Evolutionary conservation across 345 rosid species (phyloP).

Genomic region (Camelina neglecta): DNA sequence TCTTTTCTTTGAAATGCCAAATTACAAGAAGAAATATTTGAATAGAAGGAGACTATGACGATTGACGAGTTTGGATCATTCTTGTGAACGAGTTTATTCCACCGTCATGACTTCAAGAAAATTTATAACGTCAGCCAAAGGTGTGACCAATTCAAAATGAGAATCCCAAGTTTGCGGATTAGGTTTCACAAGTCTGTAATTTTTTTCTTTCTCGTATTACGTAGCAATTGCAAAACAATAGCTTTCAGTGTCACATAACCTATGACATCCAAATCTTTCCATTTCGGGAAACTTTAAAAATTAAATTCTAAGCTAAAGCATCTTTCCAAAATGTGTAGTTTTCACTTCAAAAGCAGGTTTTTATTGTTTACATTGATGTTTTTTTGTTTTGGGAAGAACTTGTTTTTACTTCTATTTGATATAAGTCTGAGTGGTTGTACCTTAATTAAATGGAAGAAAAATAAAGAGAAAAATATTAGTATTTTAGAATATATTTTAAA

Average conservation of each 20-base stretch:
- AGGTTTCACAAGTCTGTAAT: background rate
- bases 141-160: background rate
- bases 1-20: background rate
- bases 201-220: background rate
- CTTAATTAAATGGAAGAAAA: too few relatives aligned
- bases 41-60: background rate
- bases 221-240: slow-evolving; percentile 6
- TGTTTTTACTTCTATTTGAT: background rate
- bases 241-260: background rate
- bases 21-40: slow-evolving; percentile 14
- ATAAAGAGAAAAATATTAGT: too few relatives aligned
- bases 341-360: too few relatives aligned
- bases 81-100: slow-evolving; percentile 39
- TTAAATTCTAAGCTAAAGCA: background rate
- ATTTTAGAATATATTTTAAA: too few relatives aligned
- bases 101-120: slow-evolving; percentile 8
- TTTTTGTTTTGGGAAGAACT: background rate
- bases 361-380: too few relatives aligned
- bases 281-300: background rate
- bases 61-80: slow-evolving; percentile 28
- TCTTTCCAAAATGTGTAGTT: background rate
- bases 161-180: background rate
- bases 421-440: too few relatives aligned
- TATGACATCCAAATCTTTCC: background rate
- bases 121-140: background rate